phyloP scores from a whole-genome alignment of 1,139 yeast species.

The Diutina neorugosa region DNA sequence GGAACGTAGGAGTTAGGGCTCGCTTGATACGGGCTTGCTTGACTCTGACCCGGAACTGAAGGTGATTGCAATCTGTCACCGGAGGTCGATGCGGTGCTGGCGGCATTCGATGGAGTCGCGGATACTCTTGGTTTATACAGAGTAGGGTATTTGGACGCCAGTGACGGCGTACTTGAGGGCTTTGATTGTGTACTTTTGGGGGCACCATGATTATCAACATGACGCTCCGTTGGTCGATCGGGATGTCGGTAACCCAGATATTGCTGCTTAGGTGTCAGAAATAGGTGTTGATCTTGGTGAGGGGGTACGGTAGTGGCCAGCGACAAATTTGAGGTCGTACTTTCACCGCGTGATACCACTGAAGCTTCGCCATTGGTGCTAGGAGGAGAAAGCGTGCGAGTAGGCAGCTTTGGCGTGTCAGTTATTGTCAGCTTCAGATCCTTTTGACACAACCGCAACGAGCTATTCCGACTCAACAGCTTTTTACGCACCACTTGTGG shows the following conservation, averaged over 20 bases:
- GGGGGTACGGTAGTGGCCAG: background rate
- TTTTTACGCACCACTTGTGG: background rate
- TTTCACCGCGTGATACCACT: no score
- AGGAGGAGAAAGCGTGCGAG: background rate
- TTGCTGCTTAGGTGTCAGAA: background rate
- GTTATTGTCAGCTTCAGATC: conserved; percentile 1
- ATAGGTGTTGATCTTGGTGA: background rate
- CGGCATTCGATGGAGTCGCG: background rate
- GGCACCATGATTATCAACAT: background rate
- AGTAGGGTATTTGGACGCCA: background rate
- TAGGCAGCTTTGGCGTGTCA: background rate
- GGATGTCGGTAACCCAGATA: background rate
- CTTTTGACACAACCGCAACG: background rate
- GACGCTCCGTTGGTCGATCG: background rate
- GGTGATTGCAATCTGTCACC: background rate
- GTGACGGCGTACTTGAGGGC: background rate
- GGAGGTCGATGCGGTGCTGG: background rate
- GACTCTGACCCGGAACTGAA: background rate
- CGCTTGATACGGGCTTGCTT: background rate
- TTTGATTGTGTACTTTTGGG: background rate
- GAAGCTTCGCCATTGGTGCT: background rate
- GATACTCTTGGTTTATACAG: conserved; percentile 1
- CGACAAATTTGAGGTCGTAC: background rate
- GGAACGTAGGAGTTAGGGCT: conserved; percentile 1
- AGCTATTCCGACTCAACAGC: background rate